A percentile compares a stretch with the other conserved stretches of the same genome.
These are phyloP conservation scores for Macrotyloma uniflorum DNA, from an alignment of 306 rosid genomes.

Conservation along the genomic window DNA sequence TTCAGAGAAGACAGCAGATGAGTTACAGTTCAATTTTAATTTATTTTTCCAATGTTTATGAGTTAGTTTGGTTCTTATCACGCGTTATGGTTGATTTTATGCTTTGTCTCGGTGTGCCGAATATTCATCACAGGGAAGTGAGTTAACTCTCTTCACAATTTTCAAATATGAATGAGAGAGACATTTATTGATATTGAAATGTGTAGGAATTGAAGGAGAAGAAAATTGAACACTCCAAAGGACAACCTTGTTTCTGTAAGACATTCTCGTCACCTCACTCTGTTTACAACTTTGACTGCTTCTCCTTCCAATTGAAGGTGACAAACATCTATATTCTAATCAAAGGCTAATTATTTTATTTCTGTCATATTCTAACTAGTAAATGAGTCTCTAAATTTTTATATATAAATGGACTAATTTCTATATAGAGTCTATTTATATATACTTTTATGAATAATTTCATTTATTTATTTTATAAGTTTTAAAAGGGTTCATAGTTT, in stretches of 20 bases:
- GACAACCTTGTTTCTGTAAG: not conserved
- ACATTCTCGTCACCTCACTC: not conserved
- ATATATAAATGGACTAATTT: no score
- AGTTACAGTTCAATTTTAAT: conserved; percentile 35
- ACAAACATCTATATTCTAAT: no score
- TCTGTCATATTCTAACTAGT: no score
- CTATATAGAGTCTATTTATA: no score
- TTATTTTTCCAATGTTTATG: conserved; percentile 24
- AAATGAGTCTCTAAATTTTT: no score
- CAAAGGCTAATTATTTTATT: no score
- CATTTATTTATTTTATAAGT: no score
- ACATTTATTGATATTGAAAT: conserved; percentile 22
- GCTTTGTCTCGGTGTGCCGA: conserved; percentile 27
- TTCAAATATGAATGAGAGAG: conserved; percentile 18
- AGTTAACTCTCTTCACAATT: conserved; percentile 13
- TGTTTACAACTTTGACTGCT: conserved; percentile 18
- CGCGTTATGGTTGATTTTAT: conserved; percentile 38
- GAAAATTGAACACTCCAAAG: not conserved
- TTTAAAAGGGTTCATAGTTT: not conserved
- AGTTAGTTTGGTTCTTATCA: conserved; percentile 1
- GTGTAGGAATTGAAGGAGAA: not conserved
- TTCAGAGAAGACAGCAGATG: conserved; percentile 9
- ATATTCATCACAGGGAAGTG: not conserved
- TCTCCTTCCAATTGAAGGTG: conserved; percentile 14
- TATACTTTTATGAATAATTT: no score